A percentile compares a stretch with the other conserved stretches of the same genome.
phyloP scores from a whole-genome alignment of 2,329 filamentous ascomycete genomes.

The Exophiala spinifera region DNA sequence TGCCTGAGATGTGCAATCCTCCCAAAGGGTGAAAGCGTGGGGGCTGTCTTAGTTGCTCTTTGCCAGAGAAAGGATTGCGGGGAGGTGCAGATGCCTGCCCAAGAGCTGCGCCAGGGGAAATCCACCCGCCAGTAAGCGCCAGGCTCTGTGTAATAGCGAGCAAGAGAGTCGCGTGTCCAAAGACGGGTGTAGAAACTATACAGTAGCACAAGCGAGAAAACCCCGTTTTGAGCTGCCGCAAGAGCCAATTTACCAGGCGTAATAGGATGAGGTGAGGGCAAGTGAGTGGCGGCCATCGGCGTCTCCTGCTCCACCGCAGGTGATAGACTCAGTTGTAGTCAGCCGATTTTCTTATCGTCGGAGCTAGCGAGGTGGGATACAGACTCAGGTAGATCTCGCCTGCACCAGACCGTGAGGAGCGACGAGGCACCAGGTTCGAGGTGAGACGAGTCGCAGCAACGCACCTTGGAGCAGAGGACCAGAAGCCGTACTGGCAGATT shows the following conservation, averaged over 20 bases:
- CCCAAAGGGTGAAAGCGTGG: slow-evolving; percentile 20
- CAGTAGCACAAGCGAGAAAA: not conserved
- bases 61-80: slow-evolving; percentile 8
- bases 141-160: slow-evolving; percentile 9
- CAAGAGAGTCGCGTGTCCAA: slow-evolving; percentile 20
- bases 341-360: not conserved
- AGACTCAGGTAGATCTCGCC: not conserved
- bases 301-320: not conserved
- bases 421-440: not conserved
- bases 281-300: not conserved
- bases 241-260: not conserved
- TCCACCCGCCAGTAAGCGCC: slow-evolving; percentile 13
- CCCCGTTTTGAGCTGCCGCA: not conserved
- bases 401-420: not conserved
- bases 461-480: no score
- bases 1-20: not conserved
- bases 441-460: not conserved
- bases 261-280: slow-evolving; percentile 1
- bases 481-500: no score
- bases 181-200: slow-evolving; percentile 4
- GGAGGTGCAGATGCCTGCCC: slow-evolving; percentile 19
- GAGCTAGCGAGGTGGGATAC: no score
- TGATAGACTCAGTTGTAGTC: no score
- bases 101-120: slow-evolving; percentile 5
- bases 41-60: slow-evolving; percentile 5